phyloP scores from a whole-genome alignment of 1,284 basidiomycete species.

The Papiliotrema flavescens region DNA sequence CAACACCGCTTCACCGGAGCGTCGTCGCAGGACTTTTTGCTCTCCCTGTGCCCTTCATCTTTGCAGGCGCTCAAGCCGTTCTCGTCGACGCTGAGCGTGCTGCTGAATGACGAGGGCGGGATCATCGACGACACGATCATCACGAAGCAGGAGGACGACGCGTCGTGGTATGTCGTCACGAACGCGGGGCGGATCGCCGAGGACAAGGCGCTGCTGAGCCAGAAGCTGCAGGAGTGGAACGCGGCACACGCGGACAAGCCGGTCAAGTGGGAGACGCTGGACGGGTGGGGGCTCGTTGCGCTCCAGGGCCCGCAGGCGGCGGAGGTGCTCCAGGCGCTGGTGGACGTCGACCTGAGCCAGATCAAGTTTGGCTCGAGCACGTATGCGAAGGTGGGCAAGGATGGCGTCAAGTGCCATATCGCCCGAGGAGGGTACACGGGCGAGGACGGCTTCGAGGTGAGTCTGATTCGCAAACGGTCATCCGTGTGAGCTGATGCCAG shows the following conservation, averaged over 20 bases:
- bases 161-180: constrained; percentile 90
- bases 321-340: constrained; percentile 69
- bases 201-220: constrained; percentile 74
- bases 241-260: constrained; percentile 54
- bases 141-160: constrained; percentile 72
- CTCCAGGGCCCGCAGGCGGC: constrained; percentile 87
- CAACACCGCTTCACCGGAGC: constrained; percentile 78
- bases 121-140: constrained; percentile 91
- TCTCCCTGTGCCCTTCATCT: constrained; percentile 79
- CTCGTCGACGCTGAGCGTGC: constrained; percentile 75
- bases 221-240: constrained; percentile 73
- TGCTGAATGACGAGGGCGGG: constrained; percentile 83
- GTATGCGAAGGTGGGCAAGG: constrained; percentile 62
- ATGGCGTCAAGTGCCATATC: constrained; percentile 74
- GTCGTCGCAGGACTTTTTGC: constrained; percentile 71
- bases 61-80: constrained; percentile 65
- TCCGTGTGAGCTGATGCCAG: constrained; percentile 47
- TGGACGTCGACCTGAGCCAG: constrained; percentile 62
- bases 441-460: constrained; percentile 94
- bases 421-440: constrained; percentile 98
- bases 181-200: constrained; percentile 84
- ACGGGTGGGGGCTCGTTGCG: constrained; percentile 84
- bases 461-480: constrained; percentile 13
- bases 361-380: constrained; percentile 78
- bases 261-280: constrained; percentile 77